phyloP scores from a whole-genome alignment of 2,329 filamentous ascomycete species.

The Mollisiaceae sp. region DNA sequence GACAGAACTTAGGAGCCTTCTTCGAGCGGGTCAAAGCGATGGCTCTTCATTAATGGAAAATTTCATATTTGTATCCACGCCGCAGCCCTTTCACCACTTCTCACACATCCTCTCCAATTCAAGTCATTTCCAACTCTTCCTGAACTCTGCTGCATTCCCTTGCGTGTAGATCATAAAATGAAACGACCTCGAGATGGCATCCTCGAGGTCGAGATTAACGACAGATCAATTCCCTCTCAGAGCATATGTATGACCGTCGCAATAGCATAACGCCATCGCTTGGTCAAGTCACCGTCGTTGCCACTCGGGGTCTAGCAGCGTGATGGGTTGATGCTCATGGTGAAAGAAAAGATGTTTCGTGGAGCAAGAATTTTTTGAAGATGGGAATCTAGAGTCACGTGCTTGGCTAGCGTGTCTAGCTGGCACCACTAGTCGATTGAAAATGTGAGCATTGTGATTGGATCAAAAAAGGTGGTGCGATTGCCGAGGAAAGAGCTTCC shows the following conservation, averaged over 20 bases:
- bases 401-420: not conserved
- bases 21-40: too few species aligned
- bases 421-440: not conserved
- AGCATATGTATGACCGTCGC: constrained; percentile 38
- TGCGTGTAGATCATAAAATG: constrained; percentile 47
- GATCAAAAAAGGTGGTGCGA: constrained; percentile 6
- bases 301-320: constrained; percentile 40
- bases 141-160: too few species aligned
- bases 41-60: too few species aligned
- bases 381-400: constrained; percentile 1
- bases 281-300: constrained; percentile 35
- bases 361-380: constrained; percentile 27
- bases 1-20: too few species aligned
- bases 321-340: constrained; percentile 43
- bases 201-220: constrained; percentile 47
- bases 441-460: constrained; percentile 10
- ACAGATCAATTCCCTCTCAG: constrained; percentile 45
- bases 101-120: not conserved
- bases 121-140: too few species aligned
- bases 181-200: constrained; percentile 45
- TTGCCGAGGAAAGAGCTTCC: constrained; percentile 28
- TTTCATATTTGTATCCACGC: not conserved
- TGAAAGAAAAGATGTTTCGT: constrained; percentile 26
- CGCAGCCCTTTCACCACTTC: not conserved
- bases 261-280: constrained; percentile 42